Evolutionary conservation across 2,329 filamentous ascomycete genomes (phyloP).

Genomic region (Exophiala mesophila): DNA sequence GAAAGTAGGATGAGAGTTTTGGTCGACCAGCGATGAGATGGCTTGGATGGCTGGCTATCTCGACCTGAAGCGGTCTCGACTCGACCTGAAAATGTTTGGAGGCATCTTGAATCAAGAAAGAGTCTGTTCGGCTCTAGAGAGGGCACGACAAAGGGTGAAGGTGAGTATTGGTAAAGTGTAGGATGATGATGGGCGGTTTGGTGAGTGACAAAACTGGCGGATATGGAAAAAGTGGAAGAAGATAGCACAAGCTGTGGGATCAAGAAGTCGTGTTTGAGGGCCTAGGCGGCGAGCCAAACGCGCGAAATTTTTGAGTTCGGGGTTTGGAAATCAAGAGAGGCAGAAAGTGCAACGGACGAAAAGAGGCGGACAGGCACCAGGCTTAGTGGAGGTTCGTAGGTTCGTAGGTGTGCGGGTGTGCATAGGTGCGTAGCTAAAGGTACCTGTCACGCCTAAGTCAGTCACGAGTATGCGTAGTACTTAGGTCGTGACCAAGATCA

Average conservation of each 20-base stretch:
- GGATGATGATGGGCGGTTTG: too few relatives aligned
- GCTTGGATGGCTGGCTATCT: slow-evolving; percentile 13
- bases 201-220: not conserved
- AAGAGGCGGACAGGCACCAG: too few relatives aligned
- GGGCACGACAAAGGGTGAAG: slow-evolving; percentile 10
- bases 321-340: not conserved
- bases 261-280: not conserved
- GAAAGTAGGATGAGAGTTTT: not conserved
- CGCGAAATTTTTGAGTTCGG: not conserved
- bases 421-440: too few relatives aligned
- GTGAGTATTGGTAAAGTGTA: too few relatives aligned
- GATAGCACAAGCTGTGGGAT: slow-evolving; percentile 1
- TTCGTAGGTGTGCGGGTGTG: too few relatives aligned
- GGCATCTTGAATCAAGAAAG: slow-evolving; percentile 10
- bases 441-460: too few relatives aligned
- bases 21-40: slow-evolving; percentile 7
- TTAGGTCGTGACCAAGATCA: too few relatives aligned
- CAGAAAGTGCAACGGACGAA: too few relatives aligned
- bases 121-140: slow-evolving; percentile 11
- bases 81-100: slow-evolving; percentile 11
- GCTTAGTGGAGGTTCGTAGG: too few relatives aligned
- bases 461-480: too few relatives aligned
- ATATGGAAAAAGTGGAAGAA: slow-evolving; percentile 1
- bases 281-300: not conserved
- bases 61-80: slow-evolving; percentile 18